Evolutionary conservation across 1,284 basidiomycete species (phyloP), one percentile per base, ranked within the genome.

Genomic region (Microbotryomycetes sp.): DNA sequence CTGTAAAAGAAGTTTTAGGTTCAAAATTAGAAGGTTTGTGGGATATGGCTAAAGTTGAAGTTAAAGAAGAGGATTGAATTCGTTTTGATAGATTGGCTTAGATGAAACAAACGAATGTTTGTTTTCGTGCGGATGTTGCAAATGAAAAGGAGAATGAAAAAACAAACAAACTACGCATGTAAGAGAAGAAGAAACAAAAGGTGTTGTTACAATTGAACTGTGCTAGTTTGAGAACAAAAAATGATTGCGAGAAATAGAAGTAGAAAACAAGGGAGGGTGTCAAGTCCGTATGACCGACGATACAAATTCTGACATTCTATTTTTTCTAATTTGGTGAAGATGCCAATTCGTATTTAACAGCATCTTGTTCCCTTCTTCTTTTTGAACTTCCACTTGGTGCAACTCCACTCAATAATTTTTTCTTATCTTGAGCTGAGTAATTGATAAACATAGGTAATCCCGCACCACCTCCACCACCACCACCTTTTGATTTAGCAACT

Each of bases 1-100:
- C 84, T 51, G 94, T 90, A 6, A 89, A 89, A 77, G 91, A 96
- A 71, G 80, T 84, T 55, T 79, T 97, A 42, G 92, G 92, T 0
- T 80, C 82, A 62, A 89, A 86, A 78, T 77, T 91, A 76, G 85
- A 86, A 47, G 87, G 89, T 0, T 89, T 92, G 74, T 97, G 93
- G 93, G 94, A 97, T 75, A 82, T 90, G 74, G 86, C 92, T 32
- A 96, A 92, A 83, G 57, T 48, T 2, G 62, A 64, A 22, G 62
- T 32, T 25, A 62, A 61, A 56, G 64, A 59, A 23, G 67, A 68
- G 36, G 58, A 60, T n/a, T n/a, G n/a, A n/a, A n/a, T n/a, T n/a
- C n/a, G n/a, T n/a, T n/a, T n/a, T n/a, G n/a, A n/a, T n/a, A n/a
- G n/a, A n/a, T n/a, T n/a, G n/a, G n/a, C n/a, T n/a, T n/a, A n/a